These are phyloP conservation scores for Penicillium aurantiogriseum DNA, from an alignment of 2,329 filamentous ascomycete species.

Conservation along the genomic window DNA sequence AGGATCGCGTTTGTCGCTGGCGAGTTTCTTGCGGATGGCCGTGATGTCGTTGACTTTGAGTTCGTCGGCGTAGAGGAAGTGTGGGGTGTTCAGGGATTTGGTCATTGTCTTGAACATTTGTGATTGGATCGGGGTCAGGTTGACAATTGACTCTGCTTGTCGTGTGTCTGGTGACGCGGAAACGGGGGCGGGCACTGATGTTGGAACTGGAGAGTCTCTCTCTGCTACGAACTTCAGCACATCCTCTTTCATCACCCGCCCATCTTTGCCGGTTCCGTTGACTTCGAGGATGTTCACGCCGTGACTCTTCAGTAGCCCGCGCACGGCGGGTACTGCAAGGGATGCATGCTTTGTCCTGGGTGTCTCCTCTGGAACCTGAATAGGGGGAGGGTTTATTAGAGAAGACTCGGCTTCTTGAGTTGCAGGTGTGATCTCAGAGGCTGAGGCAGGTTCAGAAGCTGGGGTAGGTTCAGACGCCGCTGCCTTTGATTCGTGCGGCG, in stretches of 20 bases:
- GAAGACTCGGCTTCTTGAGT: conserved; percentile 20
- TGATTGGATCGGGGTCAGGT: conserved; percentile 74
- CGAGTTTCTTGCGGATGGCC: conserved; percentile 70
- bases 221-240: conserved; percentile 64
- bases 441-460: conserved; percentile 17
- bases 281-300: conserved; percentile 76
- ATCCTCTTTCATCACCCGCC: conserved; percentile 89
- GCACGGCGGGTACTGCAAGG: conserved; percentile 87
- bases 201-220: conserved; percentile 35
- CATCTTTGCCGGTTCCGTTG: conserved; percentile 82
- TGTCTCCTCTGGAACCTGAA: conserved; percentile 7
- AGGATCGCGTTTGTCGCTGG: conserved; percentile 53
- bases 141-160: conserved; percentile 67
- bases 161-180: conserved; percentile 39
- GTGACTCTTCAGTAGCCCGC: conserved; percentile 79
- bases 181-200: conserved; percentile 34
- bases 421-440: conserved; percentile 11
- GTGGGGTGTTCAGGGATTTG: conserved; percentile 81
- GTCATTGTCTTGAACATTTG: conserved; percentile 99
- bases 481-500: conserved; percentile 26
- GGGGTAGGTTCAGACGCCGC: conserved; percentile 25
- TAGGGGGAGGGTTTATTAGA: conserved; percentile 6
- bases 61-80: conserved; percentile 93
- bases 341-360: conserved; percentile 63
- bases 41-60: conserved; percentile 76